A percentile compares a stretch with the other conserved stretches of the same genome.
Evolutionary conservation across 2,329 filamentous ascomycete genomes (phyloP).

Genomic region (Trichoderma citrinoviride): DNA sequence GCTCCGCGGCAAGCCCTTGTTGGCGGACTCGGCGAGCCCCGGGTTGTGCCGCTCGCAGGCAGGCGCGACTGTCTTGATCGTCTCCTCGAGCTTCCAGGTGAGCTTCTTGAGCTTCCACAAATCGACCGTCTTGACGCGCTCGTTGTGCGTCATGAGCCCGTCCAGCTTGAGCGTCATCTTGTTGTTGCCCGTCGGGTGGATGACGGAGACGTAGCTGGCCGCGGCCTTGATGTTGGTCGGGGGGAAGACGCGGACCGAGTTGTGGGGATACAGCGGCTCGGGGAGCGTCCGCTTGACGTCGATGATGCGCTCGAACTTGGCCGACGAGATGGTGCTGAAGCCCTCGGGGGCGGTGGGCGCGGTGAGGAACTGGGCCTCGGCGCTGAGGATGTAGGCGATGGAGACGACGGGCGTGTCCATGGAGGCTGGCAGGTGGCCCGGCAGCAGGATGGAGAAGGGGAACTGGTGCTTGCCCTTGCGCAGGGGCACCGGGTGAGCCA

Average conservation of each 20-base stretch:
- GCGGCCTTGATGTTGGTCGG: slow-evolving; percentile 90
- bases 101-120: slow-evolving; percentile 88
- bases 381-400: slow-evolving; percentile 76
- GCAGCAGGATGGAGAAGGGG: slow-evolving; percentile 84
- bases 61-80: slow-evolving; percentile 72
- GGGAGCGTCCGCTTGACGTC: slow-evolving; percentile 75
- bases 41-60: slow-evolving; percentile 74
- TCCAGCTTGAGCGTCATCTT: slow-evolving; percentile 77
- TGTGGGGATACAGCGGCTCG: slow-evolving; percentile 73
- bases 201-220: slow-evolving; percentile 76
- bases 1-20: slow-evolving; percentile 70
- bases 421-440: slow-evolving; percentile 80
- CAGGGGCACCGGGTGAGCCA: slow-evolving; percentile 55
- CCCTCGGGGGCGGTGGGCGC: background rate
- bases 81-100: slow-evolving; percentile 91
- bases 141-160: slow-evolving; percentile 72
- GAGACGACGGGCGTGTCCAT: slow-evolving; percentile 70
- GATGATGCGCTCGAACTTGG: slow-evolving; percentile 66
- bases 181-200: slow-evolving; percentile 83
- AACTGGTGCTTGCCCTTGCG: slow-evolving; percentile 66
- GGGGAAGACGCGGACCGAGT: slow-evolving; percentile 91
- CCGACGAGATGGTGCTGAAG: slow-evolving; percentile 32
- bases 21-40: slow-evolving; percentile 38
- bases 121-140: slow-evolving; percentile 67
- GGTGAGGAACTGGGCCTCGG: slow-evolving; percentile 46